Evolutionary conservation across 345 rosid species (phyloP).

Genomic region (Stellera chamaejasme): DNA sequence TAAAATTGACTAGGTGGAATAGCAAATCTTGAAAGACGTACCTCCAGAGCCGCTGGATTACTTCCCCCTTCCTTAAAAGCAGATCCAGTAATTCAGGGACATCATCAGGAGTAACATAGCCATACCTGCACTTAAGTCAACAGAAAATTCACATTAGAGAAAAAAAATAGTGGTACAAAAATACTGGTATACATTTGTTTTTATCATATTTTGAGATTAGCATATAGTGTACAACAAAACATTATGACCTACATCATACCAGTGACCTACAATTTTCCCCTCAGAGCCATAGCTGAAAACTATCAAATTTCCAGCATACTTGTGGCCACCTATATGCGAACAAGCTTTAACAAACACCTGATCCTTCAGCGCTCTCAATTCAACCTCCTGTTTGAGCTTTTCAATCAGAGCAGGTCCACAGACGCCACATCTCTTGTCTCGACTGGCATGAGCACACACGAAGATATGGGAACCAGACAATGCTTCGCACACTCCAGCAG

Average conservation of each 20-base stretch:
- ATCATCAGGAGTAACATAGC: constrained; percentile 88
- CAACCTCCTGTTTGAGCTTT: constrained; percentile 59
- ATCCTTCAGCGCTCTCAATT: constrained; percentile 47
- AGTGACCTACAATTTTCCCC: constrained; percentile 64
- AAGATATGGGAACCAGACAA: constrained; percentile 67
- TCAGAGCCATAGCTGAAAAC: constrained; percentile 54
- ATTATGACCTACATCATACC: constrained; percentile 36
- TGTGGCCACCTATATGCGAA: constrained; percentile 94
- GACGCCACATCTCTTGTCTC: constrained; percentile 91
- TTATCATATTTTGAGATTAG: no score
- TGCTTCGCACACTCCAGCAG: constrained; percentile 44
- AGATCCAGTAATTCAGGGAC: constrained; percentile 82
- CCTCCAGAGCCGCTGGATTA: constrained; percentile 80
- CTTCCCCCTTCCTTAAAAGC: constrained; percentile 70
- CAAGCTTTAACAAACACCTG: constrained; percentile 61
- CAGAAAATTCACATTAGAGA: not conserved
- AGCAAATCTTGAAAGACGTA: not conserved
- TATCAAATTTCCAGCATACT: constrained; percentile 91
- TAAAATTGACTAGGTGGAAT: no score
- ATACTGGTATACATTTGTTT: no score
- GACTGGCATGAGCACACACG: constrained; percentile 89
- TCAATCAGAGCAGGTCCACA: constrained; percentile 88
- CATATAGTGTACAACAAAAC: not conserved
- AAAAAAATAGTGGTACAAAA: no score
- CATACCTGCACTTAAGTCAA: constrained; percentile 56